Percentiles rank a stretch among this genome's conserved stretches.
phyloP scores from a whole-genome alignment of 306 rosid genomes.

The Comarum palustre region DNA sequence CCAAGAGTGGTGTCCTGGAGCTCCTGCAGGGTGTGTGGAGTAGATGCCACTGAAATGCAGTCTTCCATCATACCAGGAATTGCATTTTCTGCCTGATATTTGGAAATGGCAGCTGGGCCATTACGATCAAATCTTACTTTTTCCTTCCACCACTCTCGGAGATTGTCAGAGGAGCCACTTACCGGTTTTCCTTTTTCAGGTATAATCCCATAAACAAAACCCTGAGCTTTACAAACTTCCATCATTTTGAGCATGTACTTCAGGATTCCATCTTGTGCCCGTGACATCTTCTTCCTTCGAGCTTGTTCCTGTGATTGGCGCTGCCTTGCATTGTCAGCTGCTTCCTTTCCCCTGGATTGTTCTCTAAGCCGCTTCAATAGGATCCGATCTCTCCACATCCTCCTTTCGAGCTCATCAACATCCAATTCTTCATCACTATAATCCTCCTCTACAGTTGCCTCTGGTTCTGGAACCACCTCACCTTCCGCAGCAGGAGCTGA shows the following conservation, averaged over 20 bases:
- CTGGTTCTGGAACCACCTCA: slow-evolving; percentile 47
- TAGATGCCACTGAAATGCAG: slow-evolving; percentile 51
- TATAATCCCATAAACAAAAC: slow-evolving; percentile 82
- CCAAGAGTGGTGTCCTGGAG: slow-evolving; percentile 84
- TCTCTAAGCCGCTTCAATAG: slow-evolving; percentile 57
- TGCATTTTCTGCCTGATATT: slow-evolving; percentile 62
- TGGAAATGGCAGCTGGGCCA: slow-evolving; percentile 85
- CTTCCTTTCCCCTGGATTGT: slow-evolving; percentile 57
- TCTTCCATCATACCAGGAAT: slow-evolving; percentile 58
- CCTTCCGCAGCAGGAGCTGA: slow-evolving; percentile 48
- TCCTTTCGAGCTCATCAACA: slow-evolving; percentile 65
- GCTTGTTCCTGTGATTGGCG: slow-evolving; percentile 81
- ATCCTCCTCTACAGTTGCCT: slow-evolving; percentile 54
- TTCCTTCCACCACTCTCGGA: slow-evolving; percentile 94
- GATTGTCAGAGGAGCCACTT: slow-evolving; percentile 83
- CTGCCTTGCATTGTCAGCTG: slow-evolving; percentile 49
- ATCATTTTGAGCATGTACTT: slow-evolving; percentile 90
- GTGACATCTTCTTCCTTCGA: slow-evolving; percentile 83
- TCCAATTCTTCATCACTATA: slow-evolving; percentile 61
- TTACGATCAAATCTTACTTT: slow-evolving; percentile 82
- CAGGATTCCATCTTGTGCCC: slow-evolving; percentile 85
- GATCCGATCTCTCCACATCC: slow-evolving; percentile 79
- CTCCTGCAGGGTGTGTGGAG: slow-evolving; percentile 79
- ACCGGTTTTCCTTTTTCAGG: slow-evolving; percentile 91
- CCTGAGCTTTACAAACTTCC: slow-evolving; percentile 91